Percentiles rank a stretch among this genome's conserved stretches.
These are phyloP conservation scores for Teratosphaeria epicoccoides DNA, from an alignment of 2,329 filamentous ascomycete genomes.

Conservation along the genomic window DNA sequence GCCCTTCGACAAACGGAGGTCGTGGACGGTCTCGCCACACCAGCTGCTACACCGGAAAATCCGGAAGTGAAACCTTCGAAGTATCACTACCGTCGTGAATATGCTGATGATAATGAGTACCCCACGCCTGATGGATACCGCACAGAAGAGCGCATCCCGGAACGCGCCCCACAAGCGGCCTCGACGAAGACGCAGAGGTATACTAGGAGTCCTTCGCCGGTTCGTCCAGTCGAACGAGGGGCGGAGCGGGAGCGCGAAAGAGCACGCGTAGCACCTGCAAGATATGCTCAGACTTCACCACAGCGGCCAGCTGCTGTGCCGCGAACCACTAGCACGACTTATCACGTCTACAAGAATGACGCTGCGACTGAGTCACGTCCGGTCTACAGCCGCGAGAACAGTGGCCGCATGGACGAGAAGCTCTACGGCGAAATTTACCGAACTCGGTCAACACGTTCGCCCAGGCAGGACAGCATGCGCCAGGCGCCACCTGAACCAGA, in stretches of 20 bases:
- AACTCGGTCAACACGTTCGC: slow-evolving; percentile 7
- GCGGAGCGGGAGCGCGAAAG: slow-evolving; percentile 8
- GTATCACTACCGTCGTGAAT: slow-evolving; percentile 17
- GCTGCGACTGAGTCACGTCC: slow-evolving; percentile 15
- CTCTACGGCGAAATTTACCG: slow-evolving; percentile 17
- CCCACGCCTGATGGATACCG: slow-evolving; percentile 21
- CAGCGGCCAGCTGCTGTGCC: slow-evolving; percentile 9
- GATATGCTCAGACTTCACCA: slow-evolving; percentile 10
- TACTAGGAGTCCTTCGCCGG: slow-evolving; percentile 21
- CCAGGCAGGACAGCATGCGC: slow-evolving; percentile 24
- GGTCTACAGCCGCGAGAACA: slow-evolving; percentile 8
- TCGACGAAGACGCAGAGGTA: slow-evolving; percentile 1
- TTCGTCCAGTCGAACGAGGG: slow-evolving; percentile 9
- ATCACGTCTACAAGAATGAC: slow-evolving; percentile 18
- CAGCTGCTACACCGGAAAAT: slow-evolving; percentile 16
- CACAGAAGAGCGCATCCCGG: slow-evolving; percentile 15
- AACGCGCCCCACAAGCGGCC: background rate
- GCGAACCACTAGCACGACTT: slow-evolving; percentile 18
- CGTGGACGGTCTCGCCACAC: slow-evolving; percentile 17
- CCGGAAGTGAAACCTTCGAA: slow-evolving; percentile 7
- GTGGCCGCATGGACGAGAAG: slow-evolving; percentile 3
- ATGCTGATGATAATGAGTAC: slow-evolving; percentile 24
- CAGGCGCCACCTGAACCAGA: slow-evolving; percentile 21
- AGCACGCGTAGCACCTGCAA: slow-evolving; percentile 13
- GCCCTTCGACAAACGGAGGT: slow-evolving; percentile 18